Percentiles rank a stretch among this genome's conserved stretches.
Evolutionary conservation across 208 protist genomes (phyloP).

Genomic region (Crithidia bombi): DNA sequence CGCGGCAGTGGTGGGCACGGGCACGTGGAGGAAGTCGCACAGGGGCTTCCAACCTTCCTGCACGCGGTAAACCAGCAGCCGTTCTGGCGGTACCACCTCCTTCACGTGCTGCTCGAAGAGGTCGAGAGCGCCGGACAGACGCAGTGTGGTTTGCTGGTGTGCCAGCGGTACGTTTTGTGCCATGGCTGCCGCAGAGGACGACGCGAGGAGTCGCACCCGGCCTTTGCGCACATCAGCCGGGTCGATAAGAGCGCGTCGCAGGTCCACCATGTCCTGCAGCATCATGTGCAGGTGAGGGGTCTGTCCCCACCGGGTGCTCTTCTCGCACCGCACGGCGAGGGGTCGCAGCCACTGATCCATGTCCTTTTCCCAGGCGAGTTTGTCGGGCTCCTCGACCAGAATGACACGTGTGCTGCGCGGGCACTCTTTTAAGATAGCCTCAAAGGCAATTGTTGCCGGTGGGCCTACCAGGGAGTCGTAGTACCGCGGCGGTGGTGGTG

Average conservation of each 20-base stretch:
- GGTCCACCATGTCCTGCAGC: conserved; percentile 61
- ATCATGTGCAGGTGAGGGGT: conserved; percentile 52
- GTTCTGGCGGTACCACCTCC: conserved; percentile 70
- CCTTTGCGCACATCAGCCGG: conserved; percentile 15
- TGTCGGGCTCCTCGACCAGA: conserved; percentile 83
- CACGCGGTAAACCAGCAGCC: conserved; percentile 77
- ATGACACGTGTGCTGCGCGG: conserved; percentile 81
- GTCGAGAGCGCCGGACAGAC: conserved; percentile 55
- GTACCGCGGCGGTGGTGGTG: not conserved
- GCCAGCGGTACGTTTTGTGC: conserved; percentile 40
- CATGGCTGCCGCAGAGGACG: conserved; percentile 16
- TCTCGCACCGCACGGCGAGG: conserved; percentile 49
- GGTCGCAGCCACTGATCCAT: conserved; percentile 51
- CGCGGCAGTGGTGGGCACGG: conserved; percentile 28
- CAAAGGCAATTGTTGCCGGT: conserved; percentile 80
- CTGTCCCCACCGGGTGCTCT: conserved; percentile 16
- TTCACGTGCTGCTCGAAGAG: conserved; percentile 79
- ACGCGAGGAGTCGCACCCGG: conserved; percentile 8
- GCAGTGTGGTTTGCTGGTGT: conserved; percentile 32
- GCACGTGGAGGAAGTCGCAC: conserved; percentile 66
- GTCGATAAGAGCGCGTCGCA: conserved; percentile 36
- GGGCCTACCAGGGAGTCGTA: conserved; percentile 85
- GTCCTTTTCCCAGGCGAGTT: conserved; percentile 72
- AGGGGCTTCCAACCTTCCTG: conserved; percentile 82
- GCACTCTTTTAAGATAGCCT: conserved; percentile 71